These are phyloP conservation scores for Calonectria ilicicola DNA, from an alignment of 2,329 filamentous ascomycete genomes.

Conservation along the genomic window DNA sequence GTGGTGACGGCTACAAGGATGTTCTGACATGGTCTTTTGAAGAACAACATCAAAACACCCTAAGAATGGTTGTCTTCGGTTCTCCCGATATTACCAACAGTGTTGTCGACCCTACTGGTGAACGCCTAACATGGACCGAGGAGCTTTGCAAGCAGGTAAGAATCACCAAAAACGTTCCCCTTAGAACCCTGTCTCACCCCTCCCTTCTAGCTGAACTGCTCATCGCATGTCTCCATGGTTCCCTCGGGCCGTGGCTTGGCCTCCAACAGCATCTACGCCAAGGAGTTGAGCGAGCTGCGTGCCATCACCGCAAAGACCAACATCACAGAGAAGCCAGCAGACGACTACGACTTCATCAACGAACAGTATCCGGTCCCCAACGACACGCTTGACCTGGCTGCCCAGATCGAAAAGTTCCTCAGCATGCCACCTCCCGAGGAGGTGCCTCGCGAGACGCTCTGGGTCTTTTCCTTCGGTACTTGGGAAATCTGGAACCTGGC, in stretches of 20 bases:
- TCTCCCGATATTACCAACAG: conserved; percentile 60
- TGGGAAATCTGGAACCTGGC: conserved; percentile 68
- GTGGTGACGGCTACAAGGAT: conserved; percentile 39
- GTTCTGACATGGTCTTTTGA: conserved; percentile 38
- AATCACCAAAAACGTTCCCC: background rate
- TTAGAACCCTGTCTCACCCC: conserved; percentile 12
- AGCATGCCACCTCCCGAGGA: conserved; percentile 47
- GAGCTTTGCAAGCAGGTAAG: conserved; percentile 60
- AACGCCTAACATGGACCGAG: conserved; percentile 58
- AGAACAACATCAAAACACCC: conserved; percentile 42
- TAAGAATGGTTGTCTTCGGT: conserved; percentile 66
- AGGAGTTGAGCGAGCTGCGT: conserved; percentile 51
- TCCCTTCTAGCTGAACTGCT: conserved; percentile 57
- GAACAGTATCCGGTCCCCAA: conserved; percentile 56
- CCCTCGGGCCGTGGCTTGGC: conserved; percentile 59
- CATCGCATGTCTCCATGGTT: conserved; percentile 58
- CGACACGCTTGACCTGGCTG: conserved; percentile 54
- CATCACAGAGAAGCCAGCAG: conserved; percentile 49
- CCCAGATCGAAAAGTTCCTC: conserved; percentile 61
- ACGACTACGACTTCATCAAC: conserved; percentile 57
- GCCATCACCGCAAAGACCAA: conserved; percentile 47
- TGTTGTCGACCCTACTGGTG: conserved; percentile 41
- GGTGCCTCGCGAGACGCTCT: conserved; percentile 61
- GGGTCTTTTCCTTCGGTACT: conserved; percentile 65
- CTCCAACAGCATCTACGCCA: conserved; percentile 66